These are phyloP conservation scores for Tillandsia leiboldiana DNA, from an alignment of 176 grass and related monocot species.

Conservation along the genomic window DNA sequence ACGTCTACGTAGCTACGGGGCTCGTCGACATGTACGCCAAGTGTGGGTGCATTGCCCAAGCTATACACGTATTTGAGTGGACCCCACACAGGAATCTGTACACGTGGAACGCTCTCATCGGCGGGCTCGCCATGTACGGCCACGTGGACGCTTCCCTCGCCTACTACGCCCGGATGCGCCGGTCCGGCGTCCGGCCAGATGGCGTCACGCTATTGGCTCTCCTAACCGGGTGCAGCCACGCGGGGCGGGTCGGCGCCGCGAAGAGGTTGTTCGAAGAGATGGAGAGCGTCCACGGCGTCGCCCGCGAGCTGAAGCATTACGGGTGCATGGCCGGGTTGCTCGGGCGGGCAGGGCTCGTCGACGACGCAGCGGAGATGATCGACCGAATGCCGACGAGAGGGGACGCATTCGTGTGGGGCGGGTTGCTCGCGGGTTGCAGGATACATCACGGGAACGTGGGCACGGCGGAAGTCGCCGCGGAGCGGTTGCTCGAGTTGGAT, in stretches of 20 bases:
- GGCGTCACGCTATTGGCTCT: conserved; percentile 44
- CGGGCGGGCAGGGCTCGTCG: conserved; percentile 35
- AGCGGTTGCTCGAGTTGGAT: conserved; percentile 38
- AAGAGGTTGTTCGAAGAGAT: conserved; percentile 38
- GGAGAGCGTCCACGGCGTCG: conserved; percentile 27
- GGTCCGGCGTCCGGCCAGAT: conserved; percentile 26
- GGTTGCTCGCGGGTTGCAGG: conserved; percentile 52
- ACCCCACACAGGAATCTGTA: conserved; percentile 27
- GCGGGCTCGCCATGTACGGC: conserved; percentile 50
- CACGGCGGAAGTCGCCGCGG: conserved; percentile 32
- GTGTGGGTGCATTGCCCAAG: conserved; percentile 33
- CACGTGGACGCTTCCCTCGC: conserved; percentile 27
- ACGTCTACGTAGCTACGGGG: conserved; percentile 37
- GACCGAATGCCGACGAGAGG: conserved; percentile 36
- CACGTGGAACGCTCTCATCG: conserved; percentile 57
- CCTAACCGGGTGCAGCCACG: conserved; percentile 49
- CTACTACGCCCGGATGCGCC: conserved; percentile 40
- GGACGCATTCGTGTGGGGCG: conserved; percentile 47
- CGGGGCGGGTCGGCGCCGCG: conserved; percentile 40
- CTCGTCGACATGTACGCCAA: conserved; percentile 54
- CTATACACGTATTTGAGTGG: conserved; percentile 28
- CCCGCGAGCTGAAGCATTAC: conserved; percentile 47
- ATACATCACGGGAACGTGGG: conserved; percentile 38
- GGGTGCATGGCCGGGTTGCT: conserved; percentile 65
- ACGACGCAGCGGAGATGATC: conserved; percentile 49